Evolutionary conservation across 2,329 filamentous ascomycete genomes (phyloP).

Genomic region (Proliferodiscus dingleyae): DNA sequence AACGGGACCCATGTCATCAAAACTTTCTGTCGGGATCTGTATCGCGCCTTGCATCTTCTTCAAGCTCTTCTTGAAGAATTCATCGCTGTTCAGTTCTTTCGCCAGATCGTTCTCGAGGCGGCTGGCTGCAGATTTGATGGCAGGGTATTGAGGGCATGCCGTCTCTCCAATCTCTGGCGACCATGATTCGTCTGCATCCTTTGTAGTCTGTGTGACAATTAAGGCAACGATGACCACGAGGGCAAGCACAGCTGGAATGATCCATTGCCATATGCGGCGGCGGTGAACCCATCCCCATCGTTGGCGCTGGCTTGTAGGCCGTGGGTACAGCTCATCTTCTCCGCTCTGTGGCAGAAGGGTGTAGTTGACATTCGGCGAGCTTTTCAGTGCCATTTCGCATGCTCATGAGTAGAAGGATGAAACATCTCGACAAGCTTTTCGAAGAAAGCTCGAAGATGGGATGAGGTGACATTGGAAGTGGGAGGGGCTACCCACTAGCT

Average conservation of each 20-base stretch:
- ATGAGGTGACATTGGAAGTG: too few species aligned
- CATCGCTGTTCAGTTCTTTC: slow-evolving; percentile 12
- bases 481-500: too few species aligned
- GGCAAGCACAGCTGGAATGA: slow-evolving; percentile 5
- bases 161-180: slow-evolving; percentile 1
- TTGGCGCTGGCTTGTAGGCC: background rate
- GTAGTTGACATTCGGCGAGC: slow-evolving; percentile 15
- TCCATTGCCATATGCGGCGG: slow-evolving; percentile 12
- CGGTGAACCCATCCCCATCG: slow-evolving; percentile 1
- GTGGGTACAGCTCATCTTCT: background rate
- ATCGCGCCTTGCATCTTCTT: slow-evolving; percentile 44
- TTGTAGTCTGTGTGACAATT: slow-evolving; percentile 1
- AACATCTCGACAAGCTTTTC: background rate
- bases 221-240: slow-evolving; percentile 5
- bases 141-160: slow-evolving; percentile 23
- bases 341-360: slow-evolving; percentile 17
- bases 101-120: slow-evolving; percentile 15
- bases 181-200: slow-evolving; percentile 3
- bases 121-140: slow-evolving; percentile 5
- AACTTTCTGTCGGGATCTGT: slow-evolving; percentile 49
- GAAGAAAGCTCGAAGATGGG: background rate
- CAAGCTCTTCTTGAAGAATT: slow-evolving; percentile 19
- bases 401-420: background rate
- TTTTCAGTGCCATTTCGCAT: slow-evolving; percentile 6
- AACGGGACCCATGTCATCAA: slow-evolving; percentile 50